Evolutionary conservation across 371 early-diverging fungal species (phyloP), one percentile per base, ranked within the genome.

Genomic region (Rhizomucor pusillus): DNA sequence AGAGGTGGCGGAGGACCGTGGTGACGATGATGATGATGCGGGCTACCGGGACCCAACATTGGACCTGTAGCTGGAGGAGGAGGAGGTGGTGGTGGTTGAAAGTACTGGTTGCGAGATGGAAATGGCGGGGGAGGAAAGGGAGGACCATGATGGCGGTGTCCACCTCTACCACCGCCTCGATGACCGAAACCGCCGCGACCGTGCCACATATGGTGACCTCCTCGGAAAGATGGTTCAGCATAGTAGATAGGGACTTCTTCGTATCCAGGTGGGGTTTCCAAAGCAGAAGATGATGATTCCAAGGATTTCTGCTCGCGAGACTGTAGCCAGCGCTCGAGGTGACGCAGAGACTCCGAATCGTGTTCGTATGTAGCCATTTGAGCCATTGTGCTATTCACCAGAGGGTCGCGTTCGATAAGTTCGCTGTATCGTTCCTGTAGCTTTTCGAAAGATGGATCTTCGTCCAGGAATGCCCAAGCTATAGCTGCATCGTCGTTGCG

Each of bases 381-480:
- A 34, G 43, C 35, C 51, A 57, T 57, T 2, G 47, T 34, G 7
- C 52, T 50, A 39, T 44, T 57, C 50, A 51, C 47, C 37, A 37
- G 39, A 18, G 44, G 19, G 39, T 57, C 43, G 20, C 47, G 44
- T 25, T 51, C 50, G 16, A 57, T 51, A 13, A 48, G 33, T 2
- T 46, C 46, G 13, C 33, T 23, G 41, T 47, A 57, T 14, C 40
- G 52, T 13, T 29, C 25, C 18, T 41, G 25, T n/a, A 24, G 40
- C 2, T 19, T 23, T n/a, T 43, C 23, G n/a, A 14, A 22, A 18
- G 18, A 5, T 20, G 34, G 14, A 5, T 41, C 50, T 22, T 56
- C 56, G 37, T 46, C 39, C 11, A 49, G 34, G 43, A 56, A 56
- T 19, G 49, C 56, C 56, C 56, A 56, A 5, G 48, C 56, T 33